Evolutionary conservation across 73 alveolate species (phyloP), one percentile per base, ranked within the genome.

Genomic region (Blepharisma stoltei): DNA sequence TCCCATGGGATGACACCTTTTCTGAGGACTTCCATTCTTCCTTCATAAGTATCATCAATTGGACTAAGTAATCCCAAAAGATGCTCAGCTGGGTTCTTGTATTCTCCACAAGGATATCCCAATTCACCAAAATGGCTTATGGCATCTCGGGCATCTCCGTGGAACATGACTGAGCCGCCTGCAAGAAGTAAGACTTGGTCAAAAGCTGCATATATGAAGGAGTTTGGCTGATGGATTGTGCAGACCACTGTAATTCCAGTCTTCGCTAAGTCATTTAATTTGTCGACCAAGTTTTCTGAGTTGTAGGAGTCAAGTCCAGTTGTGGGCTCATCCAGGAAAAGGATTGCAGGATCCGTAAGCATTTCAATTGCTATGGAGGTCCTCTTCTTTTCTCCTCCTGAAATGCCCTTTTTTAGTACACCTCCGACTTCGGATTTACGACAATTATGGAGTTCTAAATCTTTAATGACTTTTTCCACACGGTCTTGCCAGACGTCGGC

Each of bases 341-440:
- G 87, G 67, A 95, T 76, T 6, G 88, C 68, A 14, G 99, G 99
- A 83, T 95, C 92, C 67, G 94, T 83, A n/a, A 95, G 90, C 69
- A 95, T 79, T 83, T 95, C 99, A 70, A 94, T 90, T 32, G 97
- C 98, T 9, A 95, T 95, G 4, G 99, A 93, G 20, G 96, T 88
- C 54, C 99, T 73, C 80, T 95, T 95, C 83, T 95, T 87, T 73
- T 95, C 98, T 65, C 99, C 99, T 25, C 98, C 98, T 5, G 98
- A 92, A 27, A 95, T 90, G 48, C 98, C 98, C 81, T 93, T 94
- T 6, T 82, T 76, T 25, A 87, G 77, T 32, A 89, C 83, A 48
- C 97, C 98, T 6, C 99, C 99, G 27, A 94, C 86, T 53, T 81
- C 78, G 8, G 97, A 84, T 71, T 94, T 86, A 77, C 83, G 67